Base-by-base conservation (phyloP, 2,329 filamentous ascomycete species). In the Sarocladium strictum region DNA sequence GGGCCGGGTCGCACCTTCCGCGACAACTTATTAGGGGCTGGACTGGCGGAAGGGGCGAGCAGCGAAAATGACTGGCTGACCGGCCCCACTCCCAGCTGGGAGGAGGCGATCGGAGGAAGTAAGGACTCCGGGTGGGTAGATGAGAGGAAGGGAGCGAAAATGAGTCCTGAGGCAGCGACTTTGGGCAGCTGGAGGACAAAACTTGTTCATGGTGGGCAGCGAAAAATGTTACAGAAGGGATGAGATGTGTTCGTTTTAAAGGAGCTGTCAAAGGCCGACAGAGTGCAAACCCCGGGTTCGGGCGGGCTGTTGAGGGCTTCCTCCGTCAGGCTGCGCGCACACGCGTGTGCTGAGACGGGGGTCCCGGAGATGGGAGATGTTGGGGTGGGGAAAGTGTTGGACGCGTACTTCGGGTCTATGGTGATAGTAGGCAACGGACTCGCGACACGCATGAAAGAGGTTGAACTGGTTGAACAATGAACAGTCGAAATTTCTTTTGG, bases 1-100 rank as follows among this genome's bases (percentile, higher is more conserved):
- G 47, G n/a, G 47, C 47, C 47, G 47, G 47, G 47, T 51, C 17
- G 47, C 47, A 51, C 47, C 47, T 51, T 51, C 47, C 47, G 27
- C 47, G n/a, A 51, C n/a, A 15, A 43, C n/a, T 35, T 51, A n/a
- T n/a, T n/a, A n/a, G 47, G 47, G 47, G 47, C 47, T 51, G 26
- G 27, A 51, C 47, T 51, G 27, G 29, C 26, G 47, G 29, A 51
- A 35, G 26, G 27, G 27, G 47, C 17, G n/a, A 51, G 14, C 27
- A 32, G 43, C 43, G 43, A 47, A 32, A 51, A 51, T 51, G 29
- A 51, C 27, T 35, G 47, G 47, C 47, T 51, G 27, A 33, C 47
- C 47, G 47, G 47, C 47, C 47, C 47, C 47, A 35, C 47, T 51
- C 35, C n/a, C 35, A 29, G 21, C 43, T 51, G 29, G 47, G 26